Base-by-base conservation (phyloP, 2,329 filamentous ascomycete species). In the Trichoderma atrobrunneum region DNA sequence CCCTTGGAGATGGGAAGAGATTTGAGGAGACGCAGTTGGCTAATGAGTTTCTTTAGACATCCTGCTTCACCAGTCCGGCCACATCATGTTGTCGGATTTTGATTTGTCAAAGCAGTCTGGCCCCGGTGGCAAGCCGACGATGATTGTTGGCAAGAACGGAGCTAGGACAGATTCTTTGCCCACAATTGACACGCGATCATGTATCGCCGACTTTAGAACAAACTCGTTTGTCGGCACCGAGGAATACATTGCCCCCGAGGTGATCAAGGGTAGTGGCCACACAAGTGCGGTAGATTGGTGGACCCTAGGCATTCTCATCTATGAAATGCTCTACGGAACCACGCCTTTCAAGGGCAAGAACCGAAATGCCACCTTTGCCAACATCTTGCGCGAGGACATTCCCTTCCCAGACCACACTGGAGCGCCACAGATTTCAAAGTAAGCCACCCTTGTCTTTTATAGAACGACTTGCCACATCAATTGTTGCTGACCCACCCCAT, bases 301-400 rank as follows among this genome's bases (percentile, higher is more conserved):
- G 96, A 99, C 96, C 0, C 83, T 99, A 68, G 96, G 96, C 24
- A 98, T 99, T 76, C 84, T 99, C 79, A 94, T 99, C 71, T 99
- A 98, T 81, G 96, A 99, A 83, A 99, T 99, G 96, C 87, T 99
- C 43, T 99, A 95, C 84, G 96, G 96, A 70, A 99, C 95, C 0
- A 99, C 96, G 0, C 96, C 96, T 1, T 99, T 99, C 88, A 99
- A 99, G 86, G 96, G 96, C 77, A 98, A 99, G 89, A 99, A 98
- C 82, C 90, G 96, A 51, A 99, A 98, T 78, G 94, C 95, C 16
- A 99, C 96, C 0, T 99, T 99, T 84, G 95, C 95, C 73, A 99
- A 98, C 80, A 99, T 99, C 76, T 83, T 99, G 74, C 88, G 95
- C 68, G 96, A 99, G 81, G 96, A 99, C 76, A 96, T 98, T 73